A percentile compares a stretch with the other conserved stretches of the same genome.
These are phyloP conservation scores for Sporisorium sorghi DNA, from an alignment of 1,284 basidiomycete species.

Conservation along the genomic window DNA sequence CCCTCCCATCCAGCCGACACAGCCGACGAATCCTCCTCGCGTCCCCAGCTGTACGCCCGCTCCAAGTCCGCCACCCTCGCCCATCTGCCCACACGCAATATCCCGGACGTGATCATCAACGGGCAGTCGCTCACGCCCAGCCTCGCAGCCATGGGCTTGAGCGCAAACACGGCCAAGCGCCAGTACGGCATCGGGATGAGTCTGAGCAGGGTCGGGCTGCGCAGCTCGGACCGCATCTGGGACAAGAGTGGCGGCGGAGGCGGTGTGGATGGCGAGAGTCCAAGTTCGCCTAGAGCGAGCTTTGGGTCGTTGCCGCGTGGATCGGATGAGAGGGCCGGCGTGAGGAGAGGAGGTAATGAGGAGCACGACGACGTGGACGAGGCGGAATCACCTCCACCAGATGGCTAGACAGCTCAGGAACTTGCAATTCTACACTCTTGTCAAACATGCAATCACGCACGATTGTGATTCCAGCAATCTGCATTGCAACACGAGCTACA, in stretches of 20 bases:
- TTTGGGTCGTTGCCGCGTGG: conserved; percentile 10
- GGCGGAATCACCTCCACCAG: neutral
- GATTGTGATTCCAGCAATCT: too few species aligned
- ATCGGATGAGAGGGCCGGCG: conserved; percentile 7
- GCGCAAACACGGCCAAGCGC: conserved; percentile 2
- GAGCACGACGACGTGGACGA: neutral
- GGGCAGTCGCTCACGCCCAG: conserved; percentile 26
- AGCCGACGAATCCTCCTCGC: neutral
- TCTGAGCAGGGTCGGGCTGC: conserved; percentile 41
- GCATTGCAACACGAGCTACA: neutral
- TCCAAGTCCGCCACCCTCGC: conserved; percentile 30
- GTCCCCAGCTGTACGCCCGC: neutral
- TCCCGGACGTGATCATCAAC: conserved; percentile 46
- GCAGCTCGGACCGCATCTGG: conserved; percentile 48
- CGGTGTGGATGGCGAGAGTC: neutral
- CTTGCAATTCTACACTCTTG: neutral
- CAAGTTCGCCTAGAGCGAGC: conserved; percentile 16
- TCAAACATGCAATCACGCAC: too few species aligned
- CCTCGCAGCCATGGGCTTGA: conserved; percentile 27
- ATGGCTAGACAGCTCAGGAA: neutral
- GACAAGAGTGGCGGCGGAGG: conserved; percentile 9
- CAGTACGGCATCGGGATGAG: conserved; percentile 47
- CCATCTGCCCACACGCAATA: conserved; percentile 18
- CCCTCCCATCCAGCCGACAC: neutral
- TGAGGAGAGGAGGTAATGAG: neutral